phyloP scores from a whole-genome alignment of 257 asterid genomes.

The Prunella vulgaris region DNA sequence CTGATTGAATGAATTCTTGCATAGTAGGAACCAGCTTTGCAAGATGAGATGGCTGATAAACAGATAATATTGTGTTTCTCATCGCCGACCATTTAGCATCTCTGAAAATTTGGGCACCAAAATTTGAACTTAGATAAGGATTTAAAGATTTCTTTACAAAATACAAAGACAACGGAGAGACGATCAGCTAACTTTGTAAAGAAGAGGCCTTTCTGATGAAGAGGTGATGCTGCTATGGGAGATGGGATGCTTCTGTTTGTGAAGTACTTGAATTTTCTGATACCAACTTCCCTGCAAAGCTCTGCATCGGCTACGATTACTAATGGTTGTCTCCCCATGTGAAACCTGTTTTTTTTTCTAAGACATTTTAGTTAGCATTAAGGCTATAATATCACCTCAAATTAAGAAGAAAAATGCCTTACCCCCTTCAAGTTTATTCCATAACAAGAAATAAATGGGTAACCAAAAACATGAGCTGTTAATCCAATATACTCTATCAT shows the following conservation, averaged over 20 bases:
- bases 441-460: no score
- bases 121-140: background rate
- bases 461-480: background rate
- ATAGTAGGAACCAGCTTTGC: conserved; percentile 77
- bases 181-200: conserved; percentile 54
- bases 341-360: conserved; percentile 48
- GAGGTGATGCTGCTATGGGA: conserved; percentile 88
- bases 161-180: background rate
- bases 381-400: background rate
- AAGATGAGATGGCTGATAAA: conserved; percentile 91
- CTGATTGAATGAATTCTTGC: conserved; percentile 67
- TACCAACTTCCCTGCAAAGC: conserved; percentile 86
- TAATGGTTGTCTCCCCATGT: conserved; percentile 92
- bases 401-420: background rate
- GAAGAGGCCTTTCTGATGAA: conserved; percentile 95
- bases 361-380: background rate
- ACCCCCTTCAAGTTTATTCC: background rate
- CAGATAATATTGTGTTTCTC: conserved; percentile 80
- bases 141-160: background rate
- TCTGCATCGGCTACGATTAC: conserved; percentile 90
- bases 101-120: conserved; percentile 31
- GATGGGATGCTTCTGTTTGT: conserved; percentile 93
- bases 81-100: conserved; percentile 87
- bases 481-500: background rate
- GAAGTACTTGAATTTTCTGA: conserved; percentile 68